Evolutionary conservation across 1,139 yeast genomes (phyloP), one percentile per base, ranked within the genome.

Genomic region (Zygosaccharomyces sapae): DNA sequence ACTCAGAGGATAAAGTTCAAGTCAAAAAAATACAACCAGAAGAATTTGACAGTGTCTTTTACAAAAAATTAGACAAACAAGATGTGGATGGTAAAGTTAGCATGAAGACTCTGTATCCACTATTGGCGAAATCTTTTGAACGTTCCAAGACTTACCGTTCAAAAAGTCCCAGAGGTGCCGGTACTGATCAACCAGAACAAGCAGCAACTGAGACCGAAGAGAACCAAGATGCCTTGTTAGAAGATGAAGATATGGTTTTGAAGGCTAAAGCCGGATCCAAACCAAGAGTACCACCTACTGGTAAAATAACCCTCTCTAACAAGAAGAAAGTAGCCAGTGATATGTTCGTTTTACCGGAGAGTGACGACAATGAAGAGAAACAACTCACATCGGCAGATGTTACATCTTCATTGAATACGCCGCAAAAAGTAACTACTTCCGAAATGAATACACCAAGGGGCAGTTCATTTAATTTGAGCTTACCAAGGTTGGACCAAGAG

Each of bases 241-340:
- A 87, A 61, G 96, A 87, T 58, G 95, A 86, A 34, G 88, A 83
- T 48, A 72, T 87, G 56, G 89, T 95, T 1, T 81, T 59, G 16
- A 66, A 85, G 53, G 85, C 86, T 56, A 92, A 85, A 64, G 72
- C 90, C 44, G 81, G 83, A 53, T 75, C 79, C n/a, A 77, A 94
- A 54, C 87, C 96, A 1, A 83, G 92, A 60, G 72, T 92, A 41
- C 97, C 97, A 1, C 97, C 97, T 0, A 88, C 90, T 8, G 98
- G 97, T 40, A 90, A 87, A 65, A 86, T 92, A 34, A 57, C 59
- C 45, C 68, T 85, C 0, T 74, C 79, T 1, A 71, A 81, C 31
- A 89, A 87, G 69, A 87, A 83, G 70, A 81, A 77, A 58, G 63
- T 75, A 9, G 67, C 81, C 5, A 70, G 78, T 0, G 74, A 66